Base-by-base conservation (phyloP, 108 stramenopile genomes). In the Skeletonema menzelii region DNA sequence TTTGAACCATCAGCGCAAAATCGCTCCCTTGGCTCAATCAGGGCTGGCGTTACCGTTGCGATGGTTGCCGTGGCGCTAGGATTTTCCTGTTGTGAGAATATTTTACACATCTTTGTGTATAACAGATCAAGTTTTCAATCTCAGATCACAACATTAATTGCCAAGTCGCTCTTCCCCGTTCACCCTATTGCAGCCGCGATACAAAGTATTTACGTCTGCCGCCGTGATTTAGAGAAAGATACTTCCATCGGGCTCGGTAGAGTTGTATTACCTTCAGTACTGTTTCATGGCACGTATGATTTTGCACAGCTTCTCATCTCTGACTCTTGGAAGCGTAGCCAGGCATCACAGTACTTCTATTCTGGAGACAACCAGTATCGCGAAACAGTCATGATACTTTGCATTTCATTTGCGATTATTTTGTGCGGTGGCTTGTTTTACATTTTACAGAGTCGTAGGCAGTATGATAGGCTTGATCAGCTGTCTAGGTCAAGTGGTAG, bases 31-130 rank as follows among this genome's bases (percentile, higher is more conserved):
- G 59, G 37, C 12, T 77, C 76, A 15, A 84, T 76, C 14, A 58
- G 78, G 1, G 60, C 83, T 19, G 88, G 85, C 27, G 88, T 92
- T 44, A 95, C 91, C 2, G 77, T 91, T 59, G 84, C 94, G 30
- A 92, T 95, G 94, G 81, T 95, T 58, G 81, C 90, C 5, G 87
- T 89, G 22, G 88, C 88, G 15, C 44, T 91, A 22, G 94, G 94
- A 8, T 95, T 95, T 66, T 74, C 91, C 31, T 92, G 90, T 63
- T 92, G 91, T 46, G 91, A 95, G 76, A 91, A 95, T 71, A 38
- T 95, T 59, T 80, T 95, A 3, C 90, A 92, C 56, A 88, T 95
- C 28, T 90, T 95, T 67, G 63, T 95, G n/a, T 95, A 95, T 73
- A 88, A 82, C 34, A 72, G 65, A 69, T 65, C 70, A 67, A 66